A percentile compares a stretch with the other conserved stretches of the same genome.
phyloP scores from a whole-genome alignment of 2,329 filamentous ascomycete genomes.

The Basipetospora sp. region DNA sequence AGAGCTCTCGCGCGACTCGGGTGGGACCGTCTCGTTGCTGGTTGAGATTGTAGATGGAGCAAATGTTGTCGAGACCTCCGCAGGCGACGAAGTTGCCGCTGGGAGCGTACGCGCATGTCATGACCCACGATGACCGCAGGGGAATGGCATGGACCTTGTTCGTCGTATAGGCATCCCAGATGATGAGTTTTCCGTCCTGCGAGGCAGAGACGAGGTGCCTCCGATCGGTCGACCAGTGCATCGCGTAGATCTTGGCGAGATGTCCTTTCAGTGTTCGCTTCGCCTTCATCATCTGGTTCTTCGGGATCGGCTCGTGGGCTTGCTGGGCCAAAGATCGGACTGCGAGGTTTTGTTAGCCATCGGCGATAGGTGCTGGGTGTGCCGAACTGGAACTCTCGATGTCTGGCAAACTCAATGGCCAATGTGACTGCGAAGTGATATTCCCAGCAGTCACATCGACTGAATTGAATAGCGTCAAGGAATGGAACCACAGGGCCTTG shows the following conservation, averaged over 20 bases:
- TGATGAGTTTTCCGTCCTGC: conserved; percentile 97
- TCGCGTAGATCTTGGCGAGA: conserved; percentile 97
- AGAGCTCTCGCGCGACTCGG: conserved; percentile 85
- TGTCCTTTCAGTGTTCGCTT: conserved; percentile 95
- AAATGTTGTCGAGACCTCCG: conserved; percentile 97
- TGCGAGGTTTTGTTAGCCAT: conserved; percentile 23
- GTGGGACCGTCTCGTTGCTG: conserved; percentile 90
- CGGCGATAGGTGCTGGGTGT: too few relatives aligned
- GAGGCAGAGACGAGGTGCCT: conserved; percentile 94
- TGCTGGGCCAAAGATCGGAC: conserved; percentile 86
- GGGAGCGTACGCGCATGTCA: conserved; percentile 98
- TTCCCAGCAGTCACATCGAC: too few relatives aligned
- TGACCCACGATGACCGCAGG: conserved; percentile 94
- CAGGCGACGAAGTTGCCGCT: conserved; percentile 97
- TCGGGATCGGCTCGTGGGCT: conserved; percentile 80
- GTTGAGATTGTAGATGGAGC: conserved; percentile 98
- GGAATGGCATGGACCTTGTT: conserved; percentile 99
- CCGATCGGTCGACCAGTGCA: conserved; percentile 99
- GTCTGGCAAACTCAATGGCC: too few relatives aligned
- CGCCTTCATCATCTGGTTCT: conserved; percentile 88
- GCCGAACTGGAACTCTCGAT: too few relatives aligned
- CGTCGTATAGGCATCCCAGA: conserved; percentile 98
- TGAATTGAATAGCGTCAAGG: background rate
- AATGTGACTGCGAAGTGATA: too few relatives aligned
- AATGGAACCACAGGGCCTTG: background rate